Evolutionary conservation across 2,329 filamentous ascomycete genomes (phyloP), one percentile per base, ranked within the genome.

Genomic region (Stagonosporopsis tanaceti): DNA sequence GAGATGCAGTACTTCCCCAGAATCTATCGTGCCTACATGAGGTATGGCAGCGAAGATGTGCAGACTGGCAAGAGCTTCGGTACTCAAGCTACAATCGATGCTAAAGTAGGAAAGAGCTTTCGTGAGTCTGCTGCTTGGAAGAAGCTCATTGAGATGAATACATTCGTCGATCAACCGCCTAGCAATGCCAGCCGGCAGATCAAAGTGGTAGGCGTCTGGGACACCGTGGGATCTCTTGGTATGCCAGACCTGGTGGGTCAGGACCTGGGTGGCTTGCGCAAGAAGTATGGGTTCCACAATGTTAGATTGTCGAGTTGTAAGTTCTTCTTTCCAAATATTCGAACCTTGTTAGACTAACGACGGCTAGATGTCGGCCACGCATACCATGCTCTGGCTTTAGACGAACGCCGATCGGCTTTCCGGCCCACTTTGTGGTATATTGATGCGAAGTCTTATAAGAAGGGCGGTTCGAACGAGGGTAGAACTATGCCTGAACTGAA

Each of bases 381-480:
- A 6, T 85, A 81, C 62, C 84, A 86, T 40, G 84, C 83, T 2
- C 64, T 86, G 1, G 83, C 82, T 4, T 68, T 86, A 0, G 83
- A 86, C 37, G 84, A 86, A 62, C 78, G 79, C 34, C 78, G 84
- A 5, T 73, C 69, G n/a, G 79, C 83, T 1, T 86, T 84, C 64
- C 75, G 77, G 0, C 83, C 84, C 0, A 82, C 83, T 1, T 67
- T 85, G 0, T 86, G 82, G 83, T 75, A 75, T 37, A 73, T 76
- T 38, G 80, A 59, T 59, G 70, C 69, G 6, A 48, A 58, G 4
- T 39, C 37, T 7, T 39, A 20, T 8, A 2, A 39, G n/a, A 39
- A 39, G 12, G 37, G 37, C 20, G 37, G 37, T 15, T 22, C 37
- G 37, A 39, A 39, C 17, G 6, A 39, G 65, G 71, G 76, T 71